Evolutionary conservation across 371 early-diverging fungal species (phyloP), one percentile per base, ranked within the genome.

Genomic region (Apophysomyces sp.): DNA sequence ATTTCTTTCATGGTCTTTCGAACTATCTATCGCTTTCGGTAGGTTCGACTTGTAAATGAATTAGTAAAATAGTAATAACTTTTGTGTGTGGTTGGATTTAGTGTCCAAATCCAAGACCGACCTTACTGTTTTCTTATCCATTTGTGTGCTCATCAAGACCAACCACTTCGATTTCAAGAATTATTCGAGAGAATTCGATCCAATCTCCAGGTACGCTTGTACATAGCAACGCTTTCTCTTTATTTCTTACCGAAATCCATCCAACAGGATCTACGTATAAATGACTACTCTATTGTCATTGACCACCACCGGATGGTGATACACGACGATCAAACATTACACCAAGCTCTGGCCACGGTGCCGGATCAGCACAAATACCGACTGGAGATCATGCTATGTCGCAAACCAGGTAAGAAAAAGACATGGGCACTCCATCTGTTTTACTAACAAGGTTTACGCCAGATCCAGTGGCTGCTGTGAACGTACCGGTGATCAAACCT

Each of bases 71-170:
- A 55, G 31, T 24, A 24, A 13, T 29, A 18, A 16, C 44, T n/a
- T 39, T 27, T 27, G n/a, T 16, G 29, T 21, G 15, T 18, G 30
- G 27, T 15, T 1, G 34, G 6, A 54, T n/a, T n/a, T 36, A 73
- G 73, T 55, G 63, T 68, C 40, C 61, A 39, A 30, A 52, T 73
- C 2, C 52, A 69, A 57, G 70, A 67, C 58, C 29, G 37, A 37
- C 64, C 37, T 12, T 21, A 57, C 9, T 52, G 60, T 24, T 61
- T 66, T 44, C 40, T 55, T 39, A 52, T 73, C 36, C 62, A 64
- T 52, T 54, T 72, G 4, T 44, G 34, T 59, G 59, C 66, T 13
- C 66, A 61, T 13, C 63, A 52, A 18, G 54, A 63, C 16, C 52
- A 61, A 12, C 39, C 57, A 52, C 73, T 66, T 18, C 27, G 29